Percentiles rank a stretch among this genome's conserved stretches.
phyloP scores from a whole-genome alignment of 2,329 filamentous ascomycete genomes.

The Claviceps capensis region DNA sequence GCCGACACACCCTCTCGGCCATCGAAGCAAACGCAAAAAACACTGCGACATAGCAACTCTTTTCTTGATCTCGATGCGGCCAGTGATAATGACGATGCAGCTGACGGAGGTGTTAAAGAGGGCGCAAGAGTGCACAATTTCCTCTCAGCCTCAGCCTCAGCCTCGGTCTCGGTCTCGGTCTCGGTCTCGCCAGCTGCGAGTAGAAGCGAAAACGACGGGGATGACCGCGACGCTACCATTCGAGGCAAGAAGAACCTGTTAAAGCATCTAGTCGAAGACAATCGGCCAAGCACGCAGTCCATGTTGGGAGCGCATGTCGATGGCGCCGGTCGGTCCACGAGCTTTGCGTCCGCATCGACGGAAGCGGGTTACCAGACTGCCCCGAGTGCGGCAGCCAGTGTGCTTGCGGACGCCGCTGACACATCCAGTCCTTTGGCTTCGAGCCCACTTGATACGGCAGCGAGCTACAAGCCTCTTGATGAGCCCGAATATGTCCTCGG shows the following conservation, averaged over 20 bases:
- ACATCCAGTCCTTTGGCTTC: constrained; percentile 24
- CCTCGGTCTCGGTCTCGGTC: background rate
- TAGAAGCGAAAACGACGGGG: constrained; percentile 3
- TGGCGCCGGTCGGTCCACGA: constrained; percentile 19
- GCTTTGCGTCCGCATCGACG: constrained; percentile 22
- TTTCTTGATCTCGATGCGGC: constrained; percentile 35
- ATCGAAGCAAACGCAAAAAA: constrained; percentile 17
- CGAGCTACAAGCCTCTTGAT: constrained; percentile 31
- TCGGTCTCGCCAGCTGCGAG: background rate
- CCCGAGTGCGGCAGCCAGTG: constrained; percentile 28
- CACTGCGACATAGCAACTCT: constrained; percentile 26
- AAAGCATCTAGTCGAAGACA: constrained; percentile 10
- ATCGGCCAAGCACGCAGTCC: constrained; percentile 14
- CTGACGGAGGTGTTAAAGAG: constrained; percentile 3
- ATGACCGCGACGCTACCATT: constrained; percentile 16
- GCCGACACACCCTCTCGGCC: constrained; percentile 25
- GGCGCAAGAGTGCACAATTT: background rate
- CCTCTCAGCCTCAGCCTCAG: background rate
- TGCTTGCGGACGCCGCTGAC: constrained; percentile 28
- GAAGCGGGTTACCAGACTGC: constrained; percentile 28
- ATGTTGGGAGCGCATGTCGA: constrained; percentile 31
- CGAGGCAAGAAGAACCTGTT: constrained; percentile 14
- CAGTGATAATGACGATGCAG: constrained; percentile 33
- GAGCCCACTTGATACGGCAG: constrained; percentile 19
- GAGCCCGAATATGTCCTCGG: constrained; percentile 45